phyloP scores from a whole-genome alignment of 192 early-diverging fungal genomes.

The Coemansia sp. region DNA sequence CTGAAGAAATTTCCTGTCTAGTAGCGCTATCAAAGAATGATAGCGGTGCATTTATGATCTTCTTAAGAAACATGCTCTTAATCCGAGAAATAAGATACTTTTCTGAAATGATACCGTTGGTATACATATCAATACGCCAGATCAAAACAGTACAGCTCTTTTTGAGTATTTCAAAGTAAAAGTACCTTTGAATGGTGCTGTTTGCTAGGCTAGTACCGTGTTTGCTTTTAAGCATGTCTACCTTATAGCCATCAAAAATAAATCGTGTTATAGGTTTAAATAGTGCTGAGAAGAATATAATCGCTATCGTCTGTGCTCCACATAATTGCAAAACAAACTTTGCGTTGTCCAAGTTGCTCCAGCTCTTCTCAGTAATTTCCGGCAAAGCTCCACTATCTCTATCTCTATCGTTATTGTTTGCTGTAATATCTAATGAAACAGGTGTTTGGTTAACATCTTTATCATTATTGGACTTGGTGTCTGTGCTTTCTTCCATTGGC shows the following conservation, averaged over 20 bases:
- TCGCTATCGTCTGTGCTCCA: slow-evolving; percentile 7
- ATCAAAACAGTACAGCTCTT: not conserved
- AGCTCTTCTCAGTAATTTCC: not conserved
- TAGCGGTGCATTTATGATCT: slow-evolving; percentile 25
- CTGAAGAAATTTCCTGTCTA: slow-evolving; percentile 9
- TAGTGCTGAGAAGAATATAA: slow-evolving; percentile 10
- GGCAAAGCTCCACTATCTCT: not conserved
- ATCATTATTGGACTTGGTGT: no score
- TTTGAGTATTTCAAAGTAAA: slow-evolving; percentile 13
- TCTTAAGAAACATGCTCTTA: not conserved
- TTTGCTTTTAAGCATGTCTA: slow-evolving; percentile 6
- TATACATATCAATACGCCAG: not conserved
- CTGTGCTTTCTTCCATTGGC: no score
- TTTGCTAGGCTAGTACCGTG: not conserved
- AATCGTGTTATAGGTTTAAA: slow-evolving; percentile 11
- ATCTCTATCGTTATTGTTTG: not conserved
- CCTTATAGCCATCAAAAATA: slow-evolving; percentile 7
- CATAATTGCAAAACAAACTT: slow-evolving; percentile 8
- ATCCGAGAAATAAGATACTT: no score
- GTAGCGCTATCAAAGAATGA: slow-evolving; percentile 31
- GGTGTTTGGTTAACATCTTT: not conserved
- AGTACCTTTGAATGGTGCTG: not conserved
- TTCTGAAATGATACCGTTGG: not conserved
- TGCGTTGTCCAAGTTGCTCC: not conserved
- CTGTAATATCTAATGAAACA: not conserved